These are phyloP conservation scores for Colletotrichum graminicola DNA, from an alignment of 2,329 filamentous ascomycete genomes.

Conservation along the genomic window DNA sequence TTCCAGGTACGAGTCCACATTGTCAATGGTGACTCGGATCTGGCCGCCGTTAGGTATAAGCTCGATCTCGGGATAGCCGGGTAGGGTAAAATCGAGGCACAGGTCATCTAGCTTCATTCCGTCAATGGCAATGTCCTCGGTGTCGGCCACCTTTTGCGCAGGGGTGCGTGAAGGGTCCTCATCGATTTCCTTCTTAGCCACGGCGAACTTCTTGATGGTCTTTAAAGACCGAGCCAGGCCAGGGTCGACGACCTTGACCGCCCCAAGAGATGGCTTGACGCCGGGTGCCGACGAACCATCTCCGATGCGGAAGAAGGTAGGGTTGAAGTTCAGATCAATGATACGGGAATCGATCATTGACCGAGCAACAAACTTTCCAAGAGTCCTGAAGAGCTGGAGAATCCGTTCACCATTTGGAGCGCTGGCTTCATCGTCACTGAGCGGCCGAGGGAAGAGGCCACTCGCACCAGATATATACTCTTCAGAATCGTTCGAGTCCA, in stretches of 20 bases:
- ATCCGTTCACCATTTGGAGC: constrained; percentile 88
- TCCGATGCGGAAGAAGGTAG: constrained; percentile 95
- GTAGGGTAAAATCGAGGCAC: constrained; percentile 92
- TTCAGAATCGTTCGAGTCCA: constrained; percentile 77
- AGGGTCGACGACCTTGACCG: constrained; percentile 89
- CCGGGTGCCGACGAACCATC: constrained; percentile 70
- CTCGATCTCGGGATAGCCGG: constrained; percentile 90
- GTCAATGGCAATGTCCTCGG: constrained; percentile 79
- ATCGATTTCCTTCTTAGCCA: constrained; percentile 85
- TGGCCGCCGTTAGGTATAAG: constrained; percentile 81
- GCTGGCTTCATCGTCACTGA: constrained; percentile 81
- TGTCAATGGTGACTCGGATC: constrained; percentile 84
- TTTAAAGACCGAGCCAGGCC: constrained; percentile 88
- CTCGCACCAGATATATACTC: constrained; percentile 88
- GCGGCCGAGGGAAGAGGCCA: constrained; percentile 91
- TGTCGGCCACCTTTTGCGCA: constrained; percentile 77
- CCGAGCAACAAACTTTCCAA: constrained; percentile 96
- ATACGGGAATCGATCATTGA: constrained; percentile 99
- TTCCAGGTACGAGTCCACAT: constrained; percentile 90
- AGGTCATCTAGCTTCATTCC: constrained; percentile 86
- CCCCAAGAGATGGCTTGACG: constrained; percentile 86
- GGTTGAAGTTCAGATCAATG: constrained; percentile 97
- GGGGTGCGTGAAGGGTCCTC: constrained; percentile 74
- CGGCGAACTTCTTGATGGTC: constrained; percentile 86
- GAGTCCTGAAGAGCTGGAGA: constrained; percentile 88